A percentile compares a stretch with the other conserved stretches of the same genome.
Evolutionary conservation across 768 basidiomycete species (phyloP).

Genomic region (Solioccasus polychromus): DNA sequence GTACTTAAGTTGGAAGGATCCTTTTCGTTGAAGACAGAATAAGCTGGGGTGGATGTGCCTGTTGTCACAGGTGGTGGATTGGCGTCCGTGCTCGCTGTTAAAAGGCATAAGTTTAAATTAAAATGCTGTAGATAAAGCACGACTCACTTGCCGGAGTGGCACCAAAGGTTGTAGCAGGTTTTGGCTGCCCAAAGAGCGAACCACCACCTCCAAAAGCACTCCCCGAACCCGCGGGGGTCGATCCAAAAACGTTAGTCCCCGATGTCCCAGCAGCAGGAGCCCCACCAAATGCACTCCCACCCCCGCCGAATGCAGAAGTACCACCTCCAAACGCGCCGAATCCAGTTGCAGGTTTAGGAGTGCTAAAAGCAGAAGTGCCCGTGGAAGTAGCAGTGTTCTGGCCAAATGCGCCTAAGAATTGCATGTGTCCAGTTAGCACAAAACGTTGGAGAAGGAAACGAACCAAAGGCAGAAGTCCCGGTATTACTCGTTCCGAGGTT

Average conservation of each 20-base stretch:
- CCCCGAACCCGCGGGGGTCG: constrained; percentile 27
- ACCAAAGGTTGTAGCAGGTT: constrained; percentile 45
- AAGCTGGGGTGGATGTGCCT: constrained; percentile 68
- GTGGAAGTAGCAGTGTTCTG: constrained; percentile 36
- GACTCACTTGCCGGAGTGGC: constrained; percentile 33
- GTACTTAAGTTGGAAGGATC: constrained; percentile 46
- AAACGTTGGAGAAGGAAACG: constrained; percentile 6
- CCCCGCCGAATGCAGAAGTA: constrained; percentile 48
- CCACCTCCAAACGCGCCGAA: constrained; percentile 75
- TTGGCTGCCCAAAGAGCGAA: constrained; percentile 59
- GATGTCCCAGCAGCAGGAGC: constrained; percentile 29
- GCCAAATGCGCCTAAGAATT: constrained; percentile 38
- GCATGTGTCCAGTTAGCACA: constrained; percentile 4
- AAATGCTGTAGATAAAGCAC: background rate
- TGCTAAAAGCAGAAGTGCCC: constrained; percentile 53
- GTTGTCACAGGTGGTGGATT: constrained; percentile 57
- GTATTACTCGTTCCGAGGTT: constrained; percentile 41
- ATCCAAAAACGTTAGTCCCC: constrained; percentile 34
- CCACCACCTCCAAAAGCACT: constrained; percentile 44
- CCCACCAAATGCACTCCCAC: constrained; percentile 41
- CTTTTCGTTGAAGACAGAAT: constrained; percentile 59
- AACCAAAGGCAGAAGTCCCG: constrained; percentile 38
- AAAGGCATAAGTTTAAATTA: constrained; percentile 9
- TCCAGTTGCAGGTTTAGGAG: constrained; percentile 65
- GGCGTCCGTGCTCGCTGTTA: constrained; percentile 34